A percentile compares a stretch with the other conserved stretches of the same genome.
phyloP scores from a whole-genome alignment of 1,139 yeast species.

The Saccharomyces hybrid region DNA sequence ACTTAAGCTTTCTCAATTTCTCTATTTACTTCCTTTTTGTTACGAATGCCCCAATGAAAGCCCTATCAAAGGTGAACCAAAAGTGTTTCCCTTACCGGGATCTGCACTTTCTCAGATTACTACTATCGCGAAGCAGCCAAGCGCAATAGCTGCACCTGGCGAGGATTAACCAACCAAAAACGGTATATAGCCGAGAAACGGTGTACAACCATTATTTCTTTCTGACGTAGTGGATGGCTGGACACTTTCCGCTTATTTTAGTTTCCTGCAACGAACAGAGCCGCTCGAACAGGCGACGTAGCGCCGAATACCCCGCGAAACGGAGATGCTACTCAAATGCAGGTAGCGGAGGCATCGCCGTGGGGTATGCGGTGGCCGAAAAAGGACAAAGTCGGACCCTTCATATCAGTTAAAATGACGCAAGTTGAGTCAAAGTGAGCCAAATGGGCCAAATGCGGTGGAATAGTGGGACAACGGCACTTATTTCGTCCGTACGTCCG shows the following conservation, averaged over 20 bases:
- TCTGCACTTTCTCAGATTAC: neutral
- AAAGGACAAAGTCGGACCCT: neutral
- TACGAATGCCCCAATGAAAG: neutral
- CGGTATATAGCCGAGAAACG: neutral
- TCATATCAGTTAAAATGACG: neutral
- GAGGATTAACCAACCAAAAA: neutral
- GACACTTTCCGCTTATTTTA: neutral
- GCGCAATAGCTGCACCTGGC: neutral
- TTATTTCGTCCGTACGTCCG: neutral
- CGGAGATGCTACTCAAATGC: neutral
- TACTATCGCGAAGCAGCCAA: neutral
- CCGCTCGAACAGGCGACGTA: neutral
- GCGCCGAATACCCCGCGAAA: neutral
- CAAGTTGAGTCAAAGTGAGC: neutral
- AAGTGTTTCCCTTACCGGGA: neutral
- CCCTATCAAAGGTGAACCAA: neutral
- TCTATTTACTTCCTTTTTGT: neutral
- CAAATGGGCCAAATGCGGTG: neutral
- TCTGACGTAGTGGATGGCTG: neutral
- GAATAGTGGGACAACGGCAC: neutral
- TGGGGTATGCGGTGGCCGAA: neutral
- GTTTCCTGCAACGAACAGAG: neutral
- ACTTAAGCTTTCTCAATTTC: neutral
- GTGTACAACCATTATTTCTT: neutral
- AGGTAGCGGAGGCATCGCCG: neutral